Evolutionary conservation across 148 eudicot genomes (phyloP).

Genomic region (Amaranthus cruentus): DNA sequence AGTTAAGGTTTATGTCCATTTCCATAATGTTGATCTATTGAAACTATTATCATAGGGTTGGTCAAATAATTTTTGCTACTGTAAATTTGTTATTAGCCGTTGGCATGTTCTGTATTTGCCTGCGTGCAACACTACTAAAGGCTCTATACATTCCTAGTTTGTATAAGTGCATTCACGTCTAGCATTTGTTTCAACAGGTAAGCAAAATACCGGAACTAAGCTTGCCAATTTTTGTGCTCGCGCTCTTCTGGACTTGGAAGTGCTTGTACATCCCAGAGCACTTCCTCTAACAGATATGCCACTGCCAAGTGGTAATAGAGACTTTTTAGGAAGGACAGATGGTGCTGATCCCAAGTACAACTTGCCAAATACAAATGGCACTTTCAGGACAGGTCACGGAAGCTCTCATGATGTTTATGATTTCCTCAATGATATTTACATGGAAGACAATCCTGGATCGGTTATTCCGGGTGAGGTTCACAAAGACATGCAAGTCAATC

Average conservation of each 20-base stretch:
- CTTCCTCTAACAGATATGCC: conserved; percentile 55
- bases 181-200: conserved; percentile 38
- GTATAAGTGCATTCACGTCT: not conserved
- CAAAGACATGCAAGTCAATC: conserved; percentile 15
- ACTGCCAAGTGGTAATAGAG: conserved; percentile 16
- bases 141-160: not conserved
- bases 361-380: conserved; percentile 19
- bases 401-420: conserved; percentile 42
- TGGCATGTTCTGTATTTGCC: not conserved
- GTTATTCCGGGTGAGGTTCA: conserved; percentile 28
- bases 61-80: not conserved
- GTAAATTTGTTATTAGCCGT: not conserved
- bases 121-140: not conserved
- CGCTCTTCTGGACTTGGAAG: conserved; percentile 71
- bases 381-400: conserved; percentile 16
- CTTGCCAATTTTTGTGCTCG: conserved; percentile 66
- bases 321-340: conserved; percentile 17
- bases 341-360: conserved; percentile 27
- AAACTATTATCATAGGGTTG: not conserved
- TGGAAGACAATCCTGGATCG: conserved; percentile 33
- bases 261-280: conserved; percentile 75
- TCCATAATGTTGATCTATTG: not conserved
- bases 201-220: conserved; percentile 56
- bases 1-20: not conserved
- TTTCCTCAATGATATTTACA: conserved; percentile 45